Conservation (phyloP, 2,329 filamentous ascomycete species). For the Cladosporium colombiae region DNA sequence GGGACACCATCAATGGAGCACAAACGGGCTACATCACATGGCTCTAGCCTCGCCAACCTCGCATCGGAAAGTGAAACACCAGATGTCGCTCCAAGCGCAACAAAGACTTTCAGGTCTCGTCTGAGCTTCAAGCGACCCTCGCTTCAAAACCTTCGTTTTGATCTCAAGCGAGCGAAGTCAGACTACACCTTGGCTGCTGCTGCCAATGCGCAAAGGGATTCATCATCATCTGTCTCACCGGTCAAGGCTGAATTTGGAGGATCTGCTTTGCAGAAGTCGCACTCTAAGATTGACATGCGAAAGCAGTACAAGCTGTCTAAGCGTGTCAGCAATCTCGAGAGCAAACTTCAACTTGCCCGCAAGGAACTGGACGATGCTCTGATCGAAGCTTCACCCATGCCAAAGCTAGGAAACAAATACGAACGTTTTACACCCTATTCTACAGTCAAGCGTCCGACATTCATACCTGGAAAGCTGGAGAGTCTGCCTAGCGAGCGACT, state of each 20-base stretch:
- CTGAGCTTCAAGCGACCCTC: conserved; percentile 37
- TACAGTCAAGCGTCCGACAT: conserved; percentile 34
- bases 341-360: conserved; percentile 57
- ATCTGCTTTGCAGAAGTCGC: conserved; percentile 46
- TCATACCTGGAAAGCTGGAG: conserved; percentile 39
- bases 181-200: conserved; percentile 32
- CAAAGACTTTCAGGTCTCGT: conserved; percentile 25
- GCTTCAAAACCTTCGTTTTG: conserved; percentile 34
- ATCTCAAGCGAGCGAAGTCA: conserved; percentile 38
- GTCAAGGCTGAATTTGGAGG: conserved; percentile 30
- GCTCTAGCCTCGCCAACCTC: conserved; percentile 21
- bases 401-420: conserved; percentile 39
- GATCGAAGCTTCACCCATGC: conserved; percentile 43
- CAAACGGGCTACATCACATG: conserved; percentile 23
- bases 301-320: conserved; percentile 60
- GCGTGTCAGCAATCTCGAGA: conserved; percentile 62
- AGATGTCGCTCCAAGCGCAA: conserved; percentile 23
- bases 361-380: conserved; percentile 55
- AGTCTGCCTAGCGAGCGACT: conserved; percentile 43
- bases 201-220: conserved; percentile 37
- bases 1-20: conserved; percentile 23
- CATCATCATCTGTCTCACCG: conserved; percentile 35
- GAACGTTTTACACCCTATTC: conserved; percentile 39
- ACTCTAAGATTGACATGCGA: conserved; percentile 58
- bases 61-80: conserved; percentile 28